phyloP scores from a whole-genome alignment of 2,329 filamentous ascomycete species.

The Alternaria ethzedia region DNA sequence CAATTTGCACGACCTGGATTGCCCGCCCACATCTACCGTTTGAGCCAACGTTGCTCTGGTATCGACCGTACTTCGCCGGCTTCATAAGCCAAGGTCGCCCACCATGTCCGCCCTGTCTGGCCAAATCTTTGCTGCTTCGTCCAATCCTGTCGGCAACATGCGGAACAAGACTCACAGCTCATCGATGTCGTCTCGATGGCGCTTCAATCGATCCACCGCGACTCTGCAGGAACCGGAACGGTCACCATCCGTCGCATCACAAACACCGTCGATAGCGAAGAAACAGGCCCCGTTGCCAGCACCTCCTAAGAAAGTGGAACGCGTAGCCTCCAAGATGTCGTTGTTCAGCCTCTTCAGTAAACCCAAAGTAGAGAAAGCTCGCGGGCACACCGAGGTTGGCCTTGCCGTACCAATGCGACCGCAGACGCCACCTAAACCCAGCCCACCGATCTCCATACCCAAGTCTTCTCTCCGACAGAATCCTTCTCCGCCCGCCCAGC shows the following conservation, averaged over 20 bases:
- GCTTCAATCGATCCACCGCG: constrained; percentile 42
- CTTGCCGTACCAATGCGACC: constrained; percentile 46
- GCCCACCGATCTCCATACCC: constrained; percentile 23
- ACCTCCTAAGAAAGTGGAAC: constrained; percentile 38
- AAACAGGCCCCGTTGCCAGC: constrained; percentile 19
- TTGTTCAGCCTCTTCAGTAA: constrained; percentile 58
- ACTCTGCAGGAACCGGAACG: constrained; percentile 35
- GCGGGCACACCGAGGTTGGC: constrained; percentile 54
- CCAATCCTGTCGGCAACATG: constrained; percentile 24
- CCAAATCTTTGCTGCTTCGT: constrained; percentile 20
- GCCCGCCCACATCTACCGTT: constrained; percentile 8
- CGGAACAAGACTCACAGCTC: constrained; percentile 30
- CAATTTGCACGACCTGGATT: constrained; percentile 14
- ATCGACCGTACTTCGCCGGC: constrained; percentile 6
- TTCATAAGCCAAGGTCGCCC: constrained; percentile 7
- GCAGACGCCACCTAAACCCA: constrained; percentile 33
- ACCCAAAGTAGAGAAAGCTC: constrained; percentile 56
- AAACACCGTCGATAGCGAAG: constrained; percentile 16
- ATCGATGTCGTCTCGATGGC: constrained; percentile 44
- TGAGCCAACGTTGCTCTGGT: constrained; percentile 1
- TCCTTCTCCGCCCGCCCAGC: constrained; percentile 36
- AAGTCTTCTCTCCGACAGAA: constrained; percentile 42
- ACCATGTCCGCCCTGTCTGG: constrained; percentile 23
- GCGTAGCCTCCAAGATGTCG: constrained; percentile 53
- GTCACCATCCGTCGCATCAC: constrained; percentile 12